A percentile compares a stretch with the other conserved stretches of the same genome.
phyloP scores from a whole-genome alignment of 805 yeast species.

The Metschnikowia baotianmanensis region DNA sequence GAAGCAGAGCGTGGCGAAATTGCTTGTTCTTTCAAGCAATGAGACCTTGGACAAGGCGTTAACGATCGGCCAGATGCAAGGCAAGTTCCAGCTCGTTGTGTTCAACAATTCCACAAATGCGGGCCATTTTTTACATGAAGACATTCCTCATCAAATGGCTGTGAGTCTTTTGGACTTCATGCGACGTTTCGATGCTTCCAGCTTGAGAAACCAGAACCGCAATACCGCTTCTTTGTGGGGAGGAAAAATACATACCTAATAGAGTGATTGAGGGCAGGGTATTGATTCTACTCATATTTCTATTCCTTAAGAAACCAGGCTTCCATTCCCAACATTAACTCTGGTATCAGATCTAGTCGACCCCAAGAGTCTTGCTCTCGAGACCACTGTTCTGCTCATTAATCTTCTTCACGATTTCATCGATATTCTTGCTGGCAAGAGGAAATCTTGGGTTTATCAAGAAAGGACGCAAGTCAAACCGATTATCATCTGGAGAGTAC shows the following conservation, averaged over 20 bases:
- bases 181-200: constrained; percentile 42
- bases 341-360: too few relatives aligned
- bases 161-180: constrained; percentile 49
- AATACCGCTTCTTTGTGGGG: constrained; percentile 41
- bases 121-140: constrained; percentile 97
- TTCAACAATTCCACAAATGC: constrained; percentile 52
- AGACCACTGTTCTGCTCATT: constrained; percentile 40
- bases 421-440: constrained; percentile 89
- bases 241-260: constrained; percentile 18
- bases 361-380: constrained; percentile 36
- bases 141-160: constrained; percentile 69
- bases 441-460: constrained; percentile 85
- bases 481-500: constrained; percentile 96
- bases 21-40: constrained; percentile 82
- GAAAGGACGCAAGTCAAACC: constrained; percentile 96
- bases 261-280: background rate
- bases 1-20: constrained; percentile 44
- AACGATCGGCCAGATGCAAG: constrained; percentile 98
- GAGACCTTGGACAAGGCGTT: constrained; percentile 82
- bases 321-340: too few relatives aligned
- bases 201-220: constrained; percentile 28
- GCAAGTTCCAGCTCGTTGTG: constrained; percentile 85
- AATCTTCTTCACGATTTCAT: constrained; percentile 62
- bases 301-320: too few relatives aligned
- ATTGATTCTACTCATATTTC: too few relatives aligned